Evolutionary conservation across 345 rosid species (phyloP).

Genomic region (Reutealis trisperma): DNA sequence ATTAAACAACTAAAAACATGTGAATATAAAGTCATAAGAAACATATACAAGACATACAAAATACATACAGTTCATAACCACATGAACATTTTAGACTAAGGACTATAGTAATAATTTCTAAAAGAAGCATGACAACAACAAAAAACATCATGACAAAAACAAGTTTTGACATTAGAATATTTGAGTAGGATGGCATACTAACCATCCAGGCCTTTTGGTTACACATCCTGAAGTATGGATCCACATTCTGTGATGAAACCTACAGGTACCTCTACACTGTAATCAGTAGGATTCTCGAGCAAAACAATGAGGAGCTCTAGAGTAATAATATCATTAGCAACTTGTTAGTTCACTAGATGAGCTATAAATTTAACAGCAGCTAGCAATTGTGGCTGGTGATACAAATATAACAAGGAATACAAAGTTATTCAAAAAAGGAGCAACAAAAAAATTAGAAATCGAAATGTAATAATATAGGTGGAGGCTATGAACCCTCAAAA

Average conservation of each 20-base stretch:
- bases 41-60: neutral
- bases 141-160: neutral
- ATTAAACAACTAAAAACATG: neutral
- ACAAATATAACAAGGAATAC: constrained; percentile 7
- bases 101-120: no score
- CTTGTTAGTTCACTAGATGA: constrained; percentile 93
- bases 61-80: neutral
- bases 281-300: constrained; percentile 79
- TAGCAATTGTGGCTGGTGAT: constrained; percentile 79
- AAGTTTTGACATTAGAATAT: neutral
- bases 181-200: constrained; percentile 18
- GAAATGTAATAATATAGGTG: neutral
- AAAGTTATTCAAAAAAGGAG: neutral
- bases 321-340: constrained; percentile 82
- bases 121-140: neutral
- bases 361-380: constrained; percentile 96
- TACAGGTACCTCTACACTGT: constrained; percentile 96
- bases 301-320: constrained; percentile 73
- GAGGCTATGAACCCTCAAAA: no score
- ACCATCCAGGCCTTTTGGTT: constrained; percentile 91
- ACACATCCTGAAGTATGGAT: constrained; percentile 81
- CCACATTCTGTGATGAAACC: constrained; percentile 94
- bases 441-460: neutral
- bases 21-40: neutral
- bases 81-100: neutral